Evolutionary conservation across 306 rosid genomes (phyloP).

Genomic region (Vachellia pachyceras): DNA sequence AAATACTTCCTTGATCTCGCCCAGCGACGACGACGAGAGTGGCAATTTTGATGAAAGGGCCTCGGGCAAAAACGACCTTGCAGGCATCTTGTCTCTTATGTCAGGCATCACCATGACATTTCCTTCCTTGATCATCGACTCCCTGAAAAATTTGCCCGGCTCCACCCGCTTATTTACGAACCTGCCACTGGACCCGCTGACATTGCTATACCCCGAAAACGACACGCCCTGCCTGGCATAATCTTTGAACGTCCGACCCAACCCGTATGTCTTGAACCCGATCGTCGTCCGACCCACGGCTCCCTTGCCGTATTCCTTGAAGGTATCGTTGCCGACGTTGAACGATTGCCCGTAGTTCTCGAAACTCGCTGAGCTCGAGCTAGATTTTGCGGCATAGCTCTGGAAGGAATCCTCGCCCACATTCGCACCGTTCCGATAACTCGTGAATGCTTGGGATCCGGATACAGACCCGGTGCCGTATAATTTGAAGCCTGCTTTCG

Average conservation of each 20-base stretch:
- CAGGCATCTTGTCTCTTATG: slow-evolving; percentile 71
- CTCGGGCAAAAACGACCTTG: slow-evolving; percentile 77
- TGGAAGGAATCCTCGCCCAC: slow-evolving; percentile 71
- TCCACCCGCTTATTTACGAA: slow-evolving; percentile 59
- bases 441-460: slow-evolving; percentile 55
- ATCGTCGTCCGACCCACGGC: slow-evolving; percentile 49
- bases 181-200: slow-evolving; percentile 50
- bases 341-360: slow-evolving; percentile 78
- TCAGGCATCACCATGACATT: slow-evolving; percentile 75
- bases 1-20: slow-evolving; percentile 48
- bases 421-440: slow-evolving; percentile 77
- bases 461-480: slow-evolving; percentile 64
- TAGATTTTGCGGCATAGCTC: slow-evolving; percentile 63
- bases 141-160: slow-evolving; percentile 80
- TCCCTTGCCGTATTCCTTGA: slow-evolving; percentile 72
- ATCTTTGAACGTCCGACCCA: slow-evolving; percentile 68
- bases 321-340: slow-evolving; percentile 85
- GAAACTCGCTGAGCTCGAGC: slow-evolving; percentile 60
- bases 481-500: slow-evolving; percentile 56
- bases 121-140: slow-evolving; percentile 61
- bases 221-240: slow-evolving; percentile 60
- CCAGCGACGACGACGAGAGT: slow-evolving; percentile 43
- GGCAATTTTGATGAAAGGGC: slow-evolving; percentile 60
- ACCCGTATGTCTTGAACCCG: slow-evolving; percentile 67
- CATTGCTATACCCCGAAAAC: slow-evolving; percentile 56